Conservation (phyloP, 441 rosid species). For the Croton laevigatus region DNA sequence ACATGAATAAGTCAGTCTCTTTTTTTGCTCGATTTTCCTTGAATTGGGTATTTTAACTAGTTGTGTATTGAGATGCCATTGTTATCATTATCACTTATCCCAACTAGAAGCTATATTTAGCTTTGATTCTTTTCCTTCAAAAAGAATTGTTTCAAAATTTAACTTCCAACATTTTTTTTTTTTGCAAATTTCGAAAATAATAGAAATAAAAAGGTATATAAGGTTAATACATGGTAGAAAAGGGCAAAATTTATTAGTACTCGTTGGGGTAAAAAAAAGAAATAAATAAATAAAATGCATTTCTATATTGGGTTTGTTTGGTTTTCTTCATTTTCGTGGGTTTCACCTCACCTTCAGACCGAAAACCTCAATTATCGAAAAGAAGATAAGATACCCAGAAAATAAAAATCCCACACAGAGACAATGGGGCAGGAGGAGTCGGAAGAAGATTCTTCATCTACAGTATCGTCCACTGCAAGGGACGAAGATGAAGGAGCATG, state of each 20-base stretch:
- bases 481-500: conserved; percentile 33
- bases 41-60: no score
- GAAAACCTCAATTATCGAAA: conserved; percentile 21
- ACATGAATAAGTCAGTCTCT: no score
- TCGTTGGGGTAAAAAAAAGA: background rate
- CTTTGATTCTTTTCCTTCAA: no score
- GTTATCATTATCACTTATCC: no score
- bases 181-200: background rate
- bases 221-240: no score
- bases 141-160: no score
- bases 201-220: background rate
- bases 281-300: background rate
- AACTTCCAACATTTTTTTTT: no score
- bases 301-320: background rate
- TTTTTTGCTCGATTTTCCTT: no score
- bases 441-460: conserved; percentile 27
- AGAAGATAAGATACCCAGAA: conserved; percentile 1
- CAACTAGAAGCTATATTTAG: no score
- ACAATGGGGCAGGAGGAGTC: conserved; percentile 35
- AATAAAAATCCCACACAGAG: background rate
- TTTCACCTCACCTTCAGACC: conserved; percentile 13
- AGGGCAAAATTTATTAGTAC: no score
- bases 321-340: background rate
- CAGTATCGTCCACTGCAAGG: background rate
- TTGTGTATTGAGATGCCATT: no score